Evolutionary conservation across 495 filamentous ascomycete genomes (phyloP).

Genomic region (Penicillium fimorum): DNA sequence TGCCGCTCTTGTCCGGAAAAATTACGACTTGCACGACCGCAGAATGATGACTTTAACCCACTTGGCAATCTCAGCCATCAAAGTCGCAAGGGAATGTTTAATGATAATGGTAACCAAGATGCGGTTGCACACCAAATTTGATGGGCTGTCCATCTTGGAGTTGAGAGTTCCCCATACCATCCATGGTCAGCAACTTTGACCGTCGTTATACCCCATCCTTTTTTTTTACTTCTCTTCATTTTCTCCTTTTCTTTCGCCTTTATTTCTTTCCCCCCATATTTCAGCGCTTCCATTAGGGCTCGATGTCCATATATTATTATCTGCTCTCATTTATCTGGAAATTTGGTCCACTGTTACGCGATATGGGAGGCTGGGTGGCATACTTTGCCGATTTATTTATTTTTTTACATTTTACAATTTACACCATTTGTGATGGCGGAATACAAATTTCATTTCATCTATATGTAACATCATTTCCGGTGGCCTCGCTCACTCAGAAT

Average conservation of each 20-base stretch:
- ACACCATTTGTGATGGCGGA: constrained; percentile 4
- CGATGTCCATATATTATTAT: constrained; percentile 8
- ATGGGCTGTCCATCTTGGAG: constrained; percentile 14
- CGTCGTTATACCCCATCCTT: constrained; percentile 33
- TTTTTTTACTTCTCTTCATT: constrained; percentile 8
- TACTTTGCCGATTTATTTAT: neutral
- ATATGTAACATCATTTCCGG: constrained; percentile 7
- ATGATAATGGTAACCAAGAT: constrained; percentile 43
- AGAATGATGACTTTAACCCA: constrained; percentile 28
- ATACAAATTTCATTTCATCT: constrained; percentile 6
- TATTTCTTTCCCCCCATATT: neutral
- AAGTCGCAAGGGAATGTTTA: constrained; percentile 32
- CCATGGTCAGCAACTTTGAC: constrained; percentile 14
- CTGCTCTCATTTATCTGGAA: neutral
- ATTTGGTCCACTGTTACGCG: neutral
- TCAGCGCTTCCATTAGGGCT: constrained; percentile 2
- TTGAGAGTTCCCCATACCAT: constrained; percentile 6
- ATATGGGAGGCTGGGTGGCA: neutral
- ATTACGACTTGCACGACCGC: constrained; percentile 34
- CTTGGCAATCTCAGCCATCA: constrained; percentile 21
- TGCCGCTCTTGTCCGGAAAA: constrained; percentile 10
- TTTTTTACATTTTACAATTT: constrained; percentile 3
- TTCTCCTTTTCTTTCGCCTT: constrained; percentile 5
- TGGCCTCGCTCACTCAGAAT: constrained; percentile 29
- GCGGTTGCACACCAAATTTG: constrained; percentile 15